Evolutionary conservation across 768 basidiomycete genomes (phyloP).

Genomic region (Boletus reticulatus): DNA sequence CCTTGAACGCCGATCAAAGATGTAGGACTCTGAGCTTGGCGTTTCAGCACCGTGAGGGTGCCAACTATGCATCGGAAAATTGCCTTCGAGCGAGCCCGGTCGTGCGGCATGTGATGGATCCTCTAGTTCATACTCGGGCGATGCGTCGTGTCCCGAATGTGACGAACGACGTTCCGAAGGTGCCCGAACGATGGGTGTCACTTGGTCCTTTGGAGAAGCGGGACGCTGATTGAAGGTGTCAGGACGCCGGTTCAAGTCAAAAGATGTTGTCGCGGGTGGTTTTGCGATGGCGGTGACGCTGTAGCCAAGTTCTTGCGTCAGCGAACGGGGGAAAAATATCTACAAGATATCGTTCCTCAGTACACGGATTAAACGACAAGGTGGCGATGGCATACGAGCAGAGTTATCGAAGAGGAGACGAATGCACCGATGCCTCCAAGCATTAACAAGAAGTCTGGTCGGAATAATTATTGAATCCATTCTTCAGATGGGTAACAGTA

Average conservation of each 20-base stretch:
- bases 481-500: not conserved
- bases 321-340: constrained; percentile 80
- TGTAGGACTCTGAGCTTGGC: constrained; percentile 18
- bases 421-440: constrained; percentile 72
- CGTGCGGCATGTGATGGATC: constrained; percentile 15
- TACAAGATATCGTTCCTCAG: constrained; percentile 20
- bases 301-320: constrained; percentile 64
- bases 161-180: constrained; percentile 19
- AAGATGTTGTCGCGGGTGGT: constrained; percentile 22
- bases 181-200: constrained; percentile 22
- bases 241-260: constrained; percentile 20
- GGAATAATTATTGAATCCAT: not conserved
- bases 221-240: constrained; percentile 7
- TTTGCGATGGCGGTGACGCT: constrained; percentile 35
- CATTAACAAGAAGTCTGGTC: constrained; percentile 66
- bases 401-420: constrained; percentile 76
- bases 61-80: constrained; percentile 26
- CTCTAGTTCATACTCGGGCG: constrained; percentile 42
- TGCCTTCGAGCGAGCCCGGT: constrained; percentile 21
- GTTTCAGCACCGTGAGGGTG: constrained; percentile 9
- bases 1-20: constrained; percentile 29
- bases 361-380: not conserved
- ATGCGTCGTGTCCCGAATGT: constrained; percentile 30
- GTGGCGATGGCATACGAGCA: constrained; percentile 52
- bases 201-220: constrained; percentile 21